Evolutionary conservation across 345 rosid species (phyloP).

Genomic region (Orychophragmus violaceus): DNA sequence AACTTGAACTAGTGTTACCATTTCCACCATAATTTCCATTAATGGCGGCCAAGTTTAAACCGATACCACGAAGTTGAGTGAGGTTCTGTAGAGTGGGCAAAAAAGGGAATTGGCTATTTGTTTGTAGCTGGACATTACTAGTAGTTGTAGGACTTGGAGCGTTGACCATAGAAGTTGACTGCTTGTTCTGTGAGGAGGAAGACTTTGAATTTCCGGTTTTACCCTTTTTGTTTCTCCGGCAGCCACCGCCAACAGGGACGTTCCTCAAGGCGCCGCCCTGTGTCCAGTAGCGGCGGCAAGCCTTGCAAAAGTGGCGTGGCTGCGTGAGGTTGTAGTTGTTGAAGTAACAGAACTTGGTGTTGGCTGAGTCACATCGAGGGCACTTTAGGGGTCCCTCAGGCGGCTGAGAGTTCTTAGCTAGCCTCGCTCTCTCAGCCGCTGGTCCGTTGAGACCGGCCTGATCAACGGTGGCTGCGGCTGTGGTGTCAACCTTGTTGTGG

Average conservation of each 20-base stretch:
- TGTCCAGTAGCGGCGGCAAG: conserved; percentile 35
- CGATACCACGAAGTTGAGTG: conserved; percentile 26
- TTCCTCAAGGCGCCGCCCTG: conserved; percentile 32
- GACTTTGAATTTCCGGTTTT: conserved; percentile 24
- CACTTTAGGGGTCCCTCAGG: conserved; percentile 21
- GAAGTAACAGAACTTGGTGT: too few relatives aligned
- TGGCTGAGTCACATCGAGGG: too few relatives aligned
- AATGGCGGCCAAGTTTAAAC: conserved; percentile 24
- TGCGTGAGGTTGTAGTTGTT: too few relatives aligned
- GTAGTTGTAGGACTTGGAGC: conserved; percentile 3
- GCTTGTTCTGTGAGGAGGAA: conserved; percentile 24
- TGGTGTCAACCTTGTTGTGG: conserved; percentile 3
- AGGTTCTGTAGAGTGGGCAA: conserved; percentile 26
- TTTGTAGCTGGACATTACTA: conserved; percentile 7
- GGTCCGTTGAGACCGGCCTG: conserved; percentile 1
- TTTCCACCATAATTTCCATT: conserved; percentile 17
- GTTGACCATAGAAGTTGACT: conserved; percentile 23
- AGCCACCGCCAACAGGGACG: conserved; percentile 32
- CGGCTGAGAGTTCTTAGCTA: conserved; percentile 21
- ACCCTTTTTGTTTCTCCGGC: conserved; percentile 29
- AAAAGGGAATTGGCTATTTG: conserved; percentile 18
- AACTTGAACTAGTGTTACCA: conserved; percentile 19
- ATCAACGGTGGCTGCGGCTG: background rate
- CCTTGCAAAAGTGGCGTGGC: too few relatives aligned
- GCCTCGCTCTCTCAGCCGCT: conserved; percentile 24